Evolutionary conservation across 2,329 filamentous ascomycete genomes (phyloP).

Genomic region (Hansfordia pulvinata): DNA sequence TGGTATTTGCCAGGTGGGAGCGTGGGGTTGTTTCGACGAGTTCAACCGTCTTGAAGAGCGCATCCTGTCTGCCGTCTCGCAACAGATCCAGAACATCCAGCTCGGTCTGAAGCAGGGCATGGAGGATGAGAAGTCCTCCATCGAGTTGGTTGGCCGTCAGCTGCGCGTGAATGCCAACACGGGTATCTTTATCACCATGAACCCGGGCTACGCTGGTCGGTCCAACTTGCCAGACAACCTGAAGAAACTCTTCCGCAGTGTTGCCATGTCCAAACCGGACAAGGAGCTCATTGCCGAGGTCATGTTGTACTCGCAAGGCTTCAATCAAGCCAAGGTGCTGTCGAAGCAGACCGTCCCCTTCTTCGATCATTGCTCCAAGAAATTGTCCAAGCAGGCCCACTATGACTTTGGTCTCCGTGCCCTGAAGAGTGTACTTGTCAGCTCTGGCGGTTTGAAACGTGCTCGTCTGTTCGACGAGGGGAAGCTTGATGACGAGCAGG

Average conservation of each 20-base stretch:
- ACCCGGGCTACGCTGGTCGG: conserved; percentile 93
- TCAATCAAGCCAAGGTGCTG: conserved; percentile 86
- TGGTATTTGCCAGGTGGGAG: conserved; percentile 96
- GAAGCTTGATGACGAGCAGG: conserved; percentile 48
- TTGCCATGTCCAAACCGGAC: conserved; percentile 99
- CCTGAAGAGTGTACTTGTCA: conserved; percentile 95
- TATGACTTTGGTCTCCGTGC: conserved; percentile 98
- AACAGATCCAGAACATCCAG: conserved; percentile 99
- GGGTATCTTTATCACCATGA: conserved; percentile 99
- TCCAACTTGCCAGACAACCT: conserved; percentile 97
- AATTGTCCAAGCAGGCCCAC: conserved; percentile 89
- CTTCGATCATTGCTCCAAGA: conserved; percentile 77
- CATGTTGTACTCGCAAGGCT: conserved; percentile 99
- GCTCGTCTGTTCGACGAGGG: conserved; percentile 53
- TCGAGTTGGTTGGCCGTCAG: conserved; percentile 86
- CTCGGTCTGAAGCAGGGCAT: conserved; percentile 78
- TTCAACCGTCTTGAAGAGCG: conserved; percentile 98
- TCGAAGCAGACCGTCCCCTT: conserved; percentile 96
- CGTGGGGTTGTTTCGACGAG: conserved; percentile 99
- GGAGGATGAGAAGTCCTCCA: conserved; percentile 73
- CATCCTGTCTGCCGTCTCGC: conserved; percentile 93
- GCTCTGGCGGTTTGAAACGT: conserved; percentile 91
- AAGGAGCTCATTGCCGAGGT: conserved; percentile 99
- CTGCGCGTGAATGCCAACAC: conserved; percentile 84
- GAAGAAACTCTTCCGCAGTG: conserved; percentile 98